Conservation (phyloP, 1,139 yeast species). For the Candida glucosophila region DNA sequence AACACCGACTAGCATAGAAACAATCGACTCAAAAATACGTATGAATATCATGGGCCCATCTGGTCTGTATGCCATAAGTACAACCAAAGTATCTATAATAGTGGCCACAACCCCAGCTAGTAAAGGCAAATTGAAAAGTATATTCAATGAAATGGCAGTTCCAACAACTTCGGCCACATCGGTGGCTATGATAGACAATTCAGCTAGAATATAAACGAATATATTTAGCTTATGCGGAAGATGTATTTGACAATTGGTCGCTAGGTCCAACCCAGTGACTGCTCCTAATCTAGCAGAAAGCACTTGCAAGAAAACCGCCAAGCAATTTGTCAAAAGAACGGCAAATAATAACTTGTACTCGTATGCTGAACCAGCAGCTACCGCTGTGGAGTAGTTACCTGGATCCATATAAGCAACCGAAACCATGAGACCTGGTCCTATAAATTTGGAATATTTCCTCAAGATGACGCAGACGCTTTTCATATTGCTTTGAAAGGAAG, state of each 20-base stretch:
- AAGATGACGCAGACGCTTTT: conserved; percentile 7
- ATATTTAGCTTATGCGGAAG: conserved; percentile 56
- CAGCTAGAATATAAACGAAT: conserved; percentile 65
- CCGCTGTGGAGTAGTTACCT: conserved; percentile 93
- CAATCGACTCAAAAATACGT: conserved; percentile 76
- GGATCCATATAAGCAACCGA: conserved; percentile 97
- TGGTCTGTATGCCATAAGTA: conserved; percentile 82
- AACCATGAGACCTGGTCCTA: conserved; percentile 93
- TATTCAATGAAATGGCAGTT: conserved; percentile 82
- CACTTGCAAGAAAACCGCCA: conserved; percentile 81
- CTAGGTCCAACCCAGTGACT: conserved; percentile 84
- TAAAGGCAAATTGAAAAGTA: conserved; percentile 69
- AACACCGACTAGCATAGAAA: conserved; percentile 64
- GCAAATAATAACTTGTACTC: conserved; percentile 77
- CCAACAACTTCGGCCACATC: conserved; percentile 96
- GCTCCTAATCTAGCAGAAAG: conserved; percentile 81
- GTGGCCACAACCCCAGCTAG: conserved; percentile 75
- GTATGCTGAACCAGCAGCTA: conserved; percentile 85
- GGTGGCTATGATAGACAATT: conserved; percentile 83
- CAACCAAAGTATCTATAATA: conserved; percentile 75
- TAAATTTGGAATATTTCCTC: conserved; percentile 52
- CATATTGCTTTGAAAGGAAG: too few species aligned
- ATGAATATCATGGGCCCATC: conserved; percentile 75
- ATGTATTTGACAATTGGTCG: conserved; percentile 76
- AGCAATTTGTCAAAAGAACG: conserved; percentile 69